A percentile compares a stretch with the other conserved stretches of the same genome.
Conservation (phyloP, 345 rosid genomes). For the Erodium maritimum region DNA sequence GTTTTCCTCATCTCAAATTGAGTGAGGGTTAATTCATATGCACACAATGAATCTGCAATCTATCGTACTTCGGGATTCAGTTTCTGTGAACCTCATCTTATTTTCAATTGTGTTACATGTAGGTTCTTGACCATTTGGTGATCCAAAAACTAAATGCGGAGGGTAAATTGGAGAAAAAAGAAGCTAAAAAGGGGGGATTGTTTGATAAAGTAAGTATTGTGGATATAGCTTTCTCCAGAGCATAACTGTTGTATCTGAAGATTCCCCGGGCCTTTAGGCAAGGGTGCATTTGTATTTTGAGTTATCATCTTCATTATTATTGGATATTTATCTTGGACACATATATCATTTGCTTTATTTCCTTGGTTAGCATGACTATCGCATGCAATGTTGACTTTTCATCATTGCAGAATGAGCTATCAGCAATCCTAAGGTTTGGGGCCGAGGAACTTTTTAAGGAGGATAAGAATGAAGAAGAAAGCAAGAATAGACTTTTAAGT, state of each 20-base stretch:
- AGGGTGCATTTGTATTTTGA: too few relatives aligned
- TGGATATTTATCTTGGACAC: too few relatives aligned
- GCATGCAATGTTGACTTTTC: background rate
- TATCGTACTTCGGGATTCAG: background rate
- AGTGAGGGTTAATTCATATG: too few relatives aligned
- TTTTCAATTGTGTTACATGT: slow-evolving; percentile 12
- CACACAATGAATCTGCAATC: too few relatives aligned
- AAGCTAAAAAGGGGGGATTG: slow-evolving; percentile 71
- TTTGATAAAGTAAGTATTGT: slow-evolving; percentile 76
- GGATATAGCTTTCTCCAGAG: background rate
- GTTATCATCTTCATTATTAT: too few relatives aligned
- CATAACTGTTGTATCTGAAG: background rate
- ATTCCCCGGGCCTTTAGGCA: too few relatives aligned
- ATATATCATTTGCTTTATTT: too few relatives aligned
- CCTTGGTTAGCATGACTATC: too few relatives aligned
- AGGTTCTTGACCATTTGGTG: slow-evolving; percentile 99
- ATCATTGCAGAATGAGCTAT: slow-evolving; percentile 73
- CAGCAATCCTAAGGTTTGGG: slow-evolving; percentile 96
- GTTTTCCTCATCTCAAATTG: background rate
- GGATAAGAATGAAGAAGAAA: slow-evolving; percentile 92
- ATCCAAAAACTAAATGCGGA: slow-evolving; percentile 98
- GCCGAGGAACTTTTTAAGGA: slow-evolving; percentile 98
- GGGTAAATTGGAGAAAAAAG: slow-evolving; percentile 98
- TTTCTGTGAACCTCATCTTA: slow-evolving; percentile 2
- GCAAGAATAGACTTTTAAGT: slow-evolving; percentile 72